Evolutionary conservation across 192 early-diverging fungal genomes (phyloP).

Genomic region (Rhizophagus sp.): DNA sequence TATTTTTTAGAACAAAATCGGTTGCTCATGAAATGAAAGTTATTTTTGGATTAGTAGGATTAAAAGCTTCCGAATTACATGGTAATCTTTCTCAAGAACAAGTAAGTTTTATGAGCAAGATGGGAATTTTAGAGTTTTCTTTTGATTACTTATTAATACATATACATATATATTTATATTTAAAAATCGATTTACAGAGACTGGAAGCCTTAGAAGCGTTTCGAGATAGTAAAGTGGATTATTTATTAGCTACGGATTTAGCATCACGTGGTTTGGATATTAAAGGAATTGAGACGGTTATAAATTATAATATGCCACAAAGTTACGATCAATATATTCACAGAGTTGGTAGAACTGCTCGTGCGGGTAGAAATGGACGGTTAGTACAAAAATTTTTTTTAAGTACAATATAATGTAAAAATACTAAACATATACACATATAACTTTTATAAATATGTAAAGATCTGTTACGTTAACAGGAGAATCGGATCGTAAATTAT

Average conservation of each 20-base stretch:
- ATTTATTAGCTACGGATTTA: conserved; percentile 93
- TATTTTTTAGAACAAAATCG: conserved; percentile 95
- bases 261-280: conserved; percentile 98
- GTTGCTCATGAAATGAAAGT: conserved; percentile 99
- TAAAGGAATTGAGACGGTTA: conserved; percentile 93
- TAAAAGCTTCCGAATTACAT: conserved; percentile 91
- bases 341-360: conserved; percentile 93
- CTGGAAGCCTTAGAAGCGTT: conserved; percentile 89
- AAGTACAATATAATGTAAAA: neutral
- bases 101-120: neutral
- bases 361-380: conserved; percentile 82
- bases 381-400: conserved; percentile 13
- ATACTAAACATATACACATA: neutral
- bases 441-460: neutral
- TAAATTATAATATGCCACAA: conserved; percentile 98
- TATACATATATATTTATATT: neutral
- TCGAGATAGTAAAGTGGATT: conserved; percentile 82
- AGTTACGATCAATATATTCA: conserved; percentile 93
- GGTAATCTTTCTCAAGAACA: conserved; percentile 93
- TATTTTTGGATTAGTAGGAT: conserved; percentile 85
- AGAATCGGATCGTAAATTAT: conserved; percentile 90
- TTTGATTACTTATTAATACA: neutral
- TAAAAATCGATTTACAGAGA: conserved; percentile 41
- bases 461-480: conserved; percentile 87
- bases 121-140: no score